Percentiles rank a stretch among this genome's conserved stretches.
Conservation (phyloP, 192 early-diverging fungal genomes). For the Mortierella antarctica region DNA sequence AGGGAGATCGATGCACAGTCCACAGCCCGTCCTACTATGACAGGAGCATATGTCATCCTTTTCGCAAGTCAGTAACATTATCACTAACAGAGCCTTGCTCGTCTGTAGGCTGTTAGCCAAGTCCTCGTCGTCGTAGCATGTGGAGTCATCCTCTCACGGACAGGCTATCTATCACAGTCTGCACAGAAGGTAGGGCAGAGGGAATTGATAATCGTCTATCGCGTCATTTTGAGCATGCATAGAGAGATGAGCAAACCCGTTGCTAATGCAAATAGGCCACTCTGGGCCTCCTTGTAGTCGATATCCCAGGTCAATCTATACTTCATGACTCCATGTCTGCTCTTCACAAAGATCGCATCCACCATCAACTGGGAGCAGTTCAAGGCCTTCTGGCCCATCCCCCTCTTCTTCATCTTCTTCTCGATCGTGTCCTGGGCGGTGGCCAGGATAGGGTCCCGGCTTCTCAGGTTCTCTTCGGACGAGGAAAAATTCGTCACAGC, state of each 20-base stretch:
- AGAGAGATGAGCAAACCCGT: too few relatives aligned
- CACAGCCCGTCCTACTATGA: background rate
- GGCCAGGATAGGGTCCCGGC: slow-evolving; percentile 39
- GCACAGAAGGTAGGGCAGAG: slow-evolving; percentile 33
- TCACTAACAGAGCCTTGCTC: background rate
- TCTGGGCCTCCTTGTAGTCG: slow-evolving; percentile 38
- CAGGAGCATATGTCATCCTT: background rate
- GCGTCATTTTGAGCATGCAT: too few relatives aligned
- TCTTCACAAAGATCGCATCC: slow-evolving; percentile 80
- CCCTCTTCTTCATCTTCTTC: slow-evolving; percentile 60
- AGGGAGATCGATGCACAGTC: too few relatives aligned
- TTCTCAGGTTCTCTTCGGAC: slow-evolving; percentile 55
- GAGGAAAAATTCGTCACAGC: slow-evolving; percentile 71
- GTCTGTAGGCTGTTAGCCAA: slow-evolving; percentile 39
- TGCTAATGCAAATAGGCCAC: background rate
- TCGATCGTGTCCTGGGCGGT: slow-evolving; percentile 40
- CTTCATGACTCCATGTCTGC: slow-evolving; percentile 78
- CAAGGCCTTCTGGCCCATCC: slow-evolving; percentile 78
- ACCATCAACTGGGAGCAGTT: slow-evolving; percentile 72
- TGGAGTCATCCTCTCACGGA: slow-evolving; percentile 37
- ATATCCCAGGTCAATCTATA: slow-evolving; percentile 70
- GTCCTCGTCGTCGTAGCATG: slow-evolving; percentile 34
- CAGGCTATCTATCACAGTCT: slow-evolving; percentile 40
- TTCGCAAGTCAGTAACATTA: background rate
- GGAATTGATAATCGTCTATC: background rate